These are phyloP conservation scores for Coprinellus micaceus DNA, from an alignment of 768 basidiomycete species.

Conservation along the genomic window DNA sequence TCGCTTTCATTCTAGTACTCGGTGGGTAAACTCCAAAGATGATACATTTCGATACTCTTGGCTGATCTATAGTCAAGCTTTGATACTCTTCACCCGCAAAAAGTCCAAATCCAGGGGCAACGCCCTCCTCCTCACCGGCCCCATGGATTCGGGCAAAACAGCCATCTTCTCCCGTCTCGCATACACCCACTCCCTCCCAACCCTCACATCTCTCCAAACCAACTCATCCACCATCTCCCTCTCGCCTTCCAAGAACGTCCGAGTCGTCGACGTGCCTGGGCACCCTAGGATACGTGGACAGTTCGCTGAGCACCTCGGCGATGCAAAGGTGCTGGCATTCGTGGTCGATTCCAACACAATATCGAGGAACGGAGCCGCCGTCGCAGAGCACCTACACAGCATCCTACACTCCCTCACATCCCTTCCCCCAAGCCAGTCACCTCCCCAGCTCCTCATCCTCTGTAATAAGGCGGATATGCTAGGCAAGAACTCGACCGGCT, in stretches of 20 bases:
- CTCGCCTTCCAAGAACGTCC: conserved; percentile 42
- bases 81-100: conserved; percentile 40
- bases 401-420: conserved; percentile 68
- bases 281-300: conserved; percentile 78
- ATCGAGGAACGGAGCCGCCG: conserved; percentile 67
- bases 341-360: conserved; percentile 78
- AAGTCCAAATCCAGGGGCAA: conserved; percentile 49
- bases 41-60: too few relatives aligned
- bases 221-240: conserved; percentile 52
- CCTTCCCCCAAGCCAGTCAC: conserved; percentile 63
- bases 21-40: too few relatives aligned
- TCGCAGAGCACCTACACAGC: conserved; percentile 81
- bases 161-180: conserved; percentile 73
- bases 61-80: too few relatives aligned
- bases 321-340: conserved; percentile 67
- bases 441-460: conserved; percentile 61
- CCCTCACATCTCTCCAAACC: conserved; percentile 75
- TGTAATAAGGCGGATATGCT: conserved; percentile 79
- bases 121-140: conserved; percentile 71
- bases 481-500: conserved; percentile 38
- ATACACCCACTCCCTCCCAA: conserved; percentile 59
- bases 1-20: conserved; percentile 41
- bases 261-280: conserved; percentile 76
- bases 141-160: conserved; percentile 79
- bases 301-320: conserved; percentile 59